Evolutionary conservation across 2,329 filamentous ascomycete species (phyloP).

Genomic region (Tympanopsis confertula): DNA sequence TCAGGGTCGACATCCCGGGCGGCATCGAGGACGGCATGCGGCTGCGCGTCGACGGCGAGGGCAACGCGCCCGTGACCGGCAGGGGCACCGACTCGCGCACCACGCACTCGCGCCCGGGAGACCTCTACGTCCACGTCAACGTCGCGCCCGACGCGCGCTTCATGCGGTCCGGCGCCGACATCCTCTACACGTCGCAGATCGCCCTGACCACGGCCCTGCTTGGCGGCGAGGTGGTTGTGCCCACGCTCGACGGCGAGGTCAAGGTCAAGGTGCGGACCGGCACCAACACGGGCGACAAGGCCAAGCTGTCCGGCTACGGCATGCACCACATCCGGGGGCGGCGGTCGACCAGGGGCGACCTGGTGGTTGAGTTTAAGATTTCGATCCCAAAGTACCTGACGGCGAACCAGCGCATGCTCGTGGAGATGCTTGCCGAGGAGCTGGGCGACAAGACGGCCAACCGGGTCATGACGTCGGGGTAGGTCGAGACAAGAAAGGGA

Average conservation of each 20-base stretch:
- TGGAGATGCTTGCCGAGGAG: constrained; percentile 94
- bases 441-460: constrained; percentile 87
- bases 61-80: constrained; percentile 74
- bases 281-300: constrained; percentile 82
- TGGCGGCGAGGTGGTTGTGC: constrained; percentile 79
- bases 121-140: constrained; percentile 81
- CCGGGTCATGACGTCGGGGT: constrained; percentile 63
- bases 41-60: constrained; percentile 71
- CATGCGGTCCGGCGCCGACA: constrained; percentile 74
- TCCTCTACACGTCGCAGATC: constrained; percentile 82
- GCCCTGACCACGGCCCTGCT: constrained; percentile 87
- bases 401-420: constrained; percentile 79
- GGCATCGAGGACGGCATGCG: constrained; percentile 97
- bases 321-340: constrained; percentile 75
- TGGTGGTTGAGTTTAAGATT: constrained; percentile 90
- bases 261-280: constrained; percentile 85
- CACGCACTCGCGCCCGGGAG: constrained; percentile 60
- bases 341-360: constrained; percentile 61
- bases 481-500: constrained; percentile 15
- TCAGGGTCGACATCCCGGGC: constrained; percentile 83
- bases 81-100: constrained; percentile 46
- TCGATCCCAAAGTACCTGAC: constrained; percentile 89
- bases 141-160: constrained; percentile 88
- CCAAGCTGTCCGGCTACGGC: constrained; percentile 80
- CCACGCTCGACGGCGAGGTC: constrained; percentile 81